phyloP scores from a whole-genome alignment of 768 basidiomycete species.

The Kwoniella dejecticola region DNA sequence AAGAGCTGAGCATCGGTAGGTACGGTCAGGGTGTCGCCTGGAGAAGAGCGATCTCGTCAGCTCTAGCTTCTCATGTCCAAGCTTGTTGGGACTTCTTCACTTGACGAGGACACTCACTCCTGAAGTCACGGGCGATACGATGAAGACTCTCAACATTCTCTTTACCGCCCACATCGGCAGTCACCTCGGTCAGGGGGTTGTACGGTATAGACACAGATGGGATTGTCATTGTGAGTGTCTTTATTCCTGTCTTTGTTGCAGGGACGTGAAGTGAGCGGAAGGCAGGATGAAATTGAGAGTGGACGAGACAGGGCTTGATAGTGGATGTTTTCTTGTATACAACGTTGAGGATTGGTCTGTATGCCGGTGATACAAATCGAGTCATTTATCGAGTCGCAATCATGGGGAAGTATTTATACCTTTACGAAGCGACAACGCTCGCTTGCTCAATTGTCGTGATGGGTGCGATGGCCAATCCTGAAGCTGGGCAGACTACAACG shows the following conservation, averaged over 20 bases:
- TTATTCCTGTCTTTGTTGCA: too few species aligned
- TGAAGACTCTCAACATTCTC: constrained; percentile 48
- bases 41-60: not conserved
- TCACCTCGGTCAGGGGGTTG: constrained; percentile 32
- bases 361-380: too few species aligned
- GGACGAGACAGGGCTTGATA: not conserved
- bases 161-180: constrained; percentile 52
- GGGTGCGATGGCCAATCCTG: not conserved
- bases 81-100: too few species aligned
- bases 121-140: constrained; percentile 50
- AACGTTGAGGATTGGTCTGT: too few species aligned
- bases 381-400: too few species aligned
- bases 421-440: too few species aligned
- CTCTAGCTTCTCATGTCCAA: not conserved
- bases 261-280: not conserved
- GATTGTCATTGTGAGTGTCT: constrained; percentile 6
- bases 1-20: constrained; percentile 55
- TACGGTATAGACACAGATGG: constrained; percentile 10
- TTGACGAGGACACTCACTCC: too few species aligned
- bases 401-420: too few species aligned
- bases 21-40: constrained; percentile 56
- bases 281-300: too few species aligned
- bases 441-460: too few species aligned
- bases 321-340: too few species aligned
- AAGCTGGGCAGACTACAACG: not conserved